These are phyloP conservation scores for Luffa acutangula DNA, from an alignment of 306 rosid species.

Conservation along the genomic window DNA sequence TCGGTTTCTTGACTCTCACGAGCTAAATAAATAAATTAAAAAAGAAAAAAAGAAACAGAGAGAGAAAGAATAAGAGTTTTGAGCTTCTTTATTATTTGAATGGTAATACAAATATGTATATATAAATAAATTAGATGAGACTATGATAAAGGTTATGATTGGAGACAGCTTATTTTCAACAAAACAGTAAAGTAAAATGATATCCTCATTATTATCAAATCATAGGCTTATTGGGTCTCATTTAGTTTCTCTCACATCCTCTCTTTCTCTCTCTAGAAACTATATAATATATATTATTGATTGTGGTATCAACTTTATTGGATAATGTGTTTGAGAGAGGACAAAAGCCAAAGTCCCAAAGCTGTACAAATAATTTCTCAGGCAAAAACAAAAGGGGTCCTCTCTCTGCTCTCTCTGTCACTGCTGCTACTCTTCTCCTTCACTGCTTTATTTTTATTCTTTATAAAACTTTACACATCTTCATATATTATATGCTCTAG, in stretches of 20 bases:
- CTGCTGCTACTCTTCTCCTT: neutral
- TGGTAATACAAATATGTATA: too few relatives aligned
- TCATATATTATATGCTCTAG: neutral
- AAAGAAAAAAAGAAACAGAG: too few relatives aligned
- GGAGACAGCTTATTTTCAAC: neutral
- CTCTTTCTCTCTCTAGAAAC: neutral
- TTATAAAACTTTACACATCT: neutral
- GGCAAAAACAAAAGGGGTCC: conserved; percentile 5
- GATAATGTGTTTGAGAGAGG: conserved; percentile 1
- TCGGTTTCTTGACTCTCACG: too few relatives aligned
- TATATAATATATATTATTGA: neutral
- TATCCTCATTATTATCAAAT: conserved; percentile 6
- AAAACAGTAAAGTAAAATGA: conserved; percentile 3
- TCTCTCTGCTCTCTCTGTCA: neutral
- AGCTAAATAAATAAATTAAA: too few relatives aligned
- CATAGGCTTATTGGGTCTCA: neutral
- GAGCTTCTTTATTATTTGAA: too few relatives aligned
- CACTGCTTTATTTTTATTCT: neutral
- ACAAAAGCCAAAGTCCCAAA: conserved; percentile 6
- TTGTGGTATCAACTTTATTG: conserved; percentile 5
- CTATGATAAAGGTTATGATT: neutral
- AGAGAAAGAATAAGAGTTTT: too few relatives aligned
- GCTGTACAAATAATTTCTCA: neutral
- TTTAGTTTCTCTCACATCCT: neutral
- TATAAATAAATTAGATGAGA: neutral